Conservation (phyloP, 2,329 filamentous ascomycete species). For the Penicillium rolfsii region DNA sequence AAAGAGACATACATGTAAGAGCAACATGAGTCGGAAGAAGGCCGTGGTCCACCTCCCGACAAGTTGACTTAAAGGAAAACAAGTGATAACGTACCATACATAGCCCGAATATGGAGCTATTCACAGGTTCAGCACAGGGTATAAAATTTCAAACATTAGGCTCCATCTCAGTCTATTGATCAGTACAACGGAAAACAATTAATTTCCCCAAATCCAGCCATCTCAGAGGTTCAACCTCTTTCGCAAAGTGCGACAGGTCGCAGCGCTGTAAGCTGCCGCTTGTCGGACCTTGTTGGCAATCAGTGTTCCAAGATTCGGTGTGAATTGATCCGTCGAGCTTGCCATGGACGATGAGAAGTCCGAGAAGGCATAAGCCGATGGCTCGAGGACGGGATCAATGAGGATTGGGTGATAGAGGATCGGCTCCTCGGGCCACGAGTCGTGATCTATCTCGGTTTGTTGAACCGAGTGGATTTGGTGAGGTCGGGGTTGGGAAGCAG, state of each 20-base stretch:
- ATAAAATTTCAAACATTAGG: background rate
- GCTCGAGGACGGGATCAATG: constrained; percentile 4
- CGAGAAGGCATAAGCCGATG: constrained; percentile 3
- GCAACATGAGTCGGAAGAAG: background rate
- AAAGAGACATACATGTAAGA: background rate
- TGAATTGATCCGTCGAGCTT: background rate
- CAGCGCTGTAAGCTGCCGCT: background rate
- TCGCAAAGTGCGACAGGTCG: constrained; percentile 5
- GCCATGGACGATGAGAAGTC: background rate
- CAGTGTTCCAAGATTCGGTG: background rate
- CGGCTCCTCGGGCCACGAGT: background rate
- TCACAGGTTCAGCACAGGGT: background rate
- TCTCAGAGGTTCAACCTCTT: constrained; percentile 3
- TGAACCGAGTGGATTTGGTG: background rate
- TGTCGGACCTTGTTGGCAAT: constrained; percentile 3
- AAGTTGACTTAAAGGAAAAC: background rate
- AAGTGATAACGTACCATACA: background rate
- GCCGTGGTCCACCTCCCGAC: background rate
- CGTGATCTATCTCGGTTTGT: background rate
- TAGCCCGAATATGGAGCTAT: background rate
- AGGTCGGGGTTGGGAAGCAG: background rate
- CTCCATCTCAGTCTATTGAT: background rate
- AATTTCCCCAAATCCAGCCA: background rate
- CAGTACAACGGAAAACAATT: background rate
- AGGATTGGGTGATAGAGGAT: background rate